Conservation (phyloP, 2,329 filamentous ascomycete species). For the Chaetomiaceae sp. region DNA sequence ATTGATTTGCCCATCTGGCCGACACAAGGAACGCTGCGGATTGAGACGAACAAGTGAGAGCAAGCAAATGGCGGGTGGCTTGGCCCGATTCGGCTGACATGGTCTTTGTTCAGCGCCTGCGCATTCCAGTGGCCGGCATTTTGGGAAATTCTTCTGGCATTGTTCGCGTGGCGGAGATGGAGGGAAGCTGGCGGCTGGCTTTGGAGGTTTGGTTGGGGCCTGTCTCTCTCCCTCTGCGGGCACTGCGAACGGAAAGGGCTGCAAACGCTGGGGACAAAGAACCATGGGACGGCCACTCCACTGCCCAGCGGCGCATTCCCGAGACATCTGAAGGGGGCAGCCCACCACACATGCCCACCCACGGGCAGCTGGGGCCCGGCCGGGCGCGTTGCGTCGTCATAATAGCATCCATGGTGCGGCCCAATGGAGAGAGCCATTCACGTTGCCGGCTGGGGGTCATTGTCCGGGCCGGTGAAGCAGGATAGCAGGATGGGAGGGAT, state of each 20-base stretch:
- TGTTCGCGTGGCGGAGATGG: slow-evolving; percentile 20
- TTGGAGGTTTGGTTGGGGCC: background rate
- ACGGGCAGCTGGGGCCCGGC: slow-evolving; percentile 4
- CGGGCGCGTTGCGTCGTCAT: slow-evolving; percentile 14
- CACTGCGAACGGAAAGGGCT: slow-evolving; percentile 27
- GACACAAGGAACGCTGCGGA: slow-evolving; percentile 8
- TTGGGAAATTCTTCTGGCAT: slow-evolving; percentile 25
- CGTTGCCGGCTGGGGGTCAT: slow-evolving; percentile 18
- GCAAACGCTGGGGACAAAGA: slow-evolving; percentile 27
- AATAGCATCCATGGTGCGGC: slow-evolving; percentile 15
- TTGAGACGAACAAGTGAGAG: slow-evolving; percentile 14
- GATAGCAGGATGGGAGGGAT: slow-evolving; percentile 2
- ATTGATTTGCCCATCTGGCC: background rate
- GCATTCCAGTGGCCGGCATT: slow-evolving; percentile 19
- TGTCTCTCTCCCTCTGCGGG: background rate
- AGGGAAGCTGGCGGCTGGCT: background rate
- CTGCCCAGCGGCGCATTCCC: slow-evolving; percentile 33
- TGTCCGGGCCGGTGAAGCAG: slow-evolving; percentile 18
- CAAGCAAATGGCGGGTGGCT: slow-evolving; percentile 15
- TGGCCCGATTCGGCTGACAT: slow-evolving; percentile 32
- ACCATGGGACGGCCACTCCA: slow-evolving; percentile 18
- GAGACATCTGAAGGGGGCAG: slow-evolving; percentile 27
- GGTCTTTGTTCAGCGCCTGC: slow-evolving; percentile 31
- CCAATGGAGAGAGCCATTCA: slow-evolving; percentile 22
- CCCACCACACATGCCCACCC: background rate